phyloP scores from a whole-genome alignment of 2,329 filamentous ascomycete genomes.

The Furcasterigmium sp. region DNA sequence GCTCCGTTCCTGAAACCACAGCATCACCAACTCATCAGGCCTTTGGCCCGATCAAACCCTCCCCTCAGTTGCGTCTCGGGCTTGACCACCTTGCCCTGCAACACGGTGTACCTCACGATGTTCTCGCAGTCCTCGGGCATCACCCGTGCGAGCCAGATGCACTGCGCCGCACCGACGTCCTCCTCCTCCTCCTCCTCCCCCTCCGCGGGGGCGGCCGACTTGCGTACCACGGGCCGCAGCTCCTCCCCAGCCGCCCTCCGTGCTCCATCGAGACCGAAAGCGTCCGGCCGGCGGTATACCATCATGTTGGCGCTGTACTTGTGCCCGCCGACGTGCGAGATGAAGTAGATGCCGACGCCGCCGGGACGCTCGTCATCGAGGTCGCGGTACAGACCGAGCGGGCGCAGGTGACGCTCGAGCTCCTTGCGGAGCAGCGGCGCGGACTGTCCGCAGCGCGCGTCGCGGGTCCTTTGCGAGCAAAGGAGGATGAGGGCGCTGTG shows the following conservation, averaged over 20 bases:
- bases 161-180: slow-evolving; percentile 67
- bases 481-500: slow-evolving; percentile 86
- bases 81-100: slow-evolving; percentile 93
- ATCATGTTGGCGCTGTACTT: slow-evolving; percentile 96
- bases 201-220: too few species aligned
- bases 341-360: slow-evolving; percentile 93
- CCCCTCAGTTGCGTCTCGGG: slow-evolving; percentile 79
- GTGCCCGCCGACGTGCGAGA: slow-evolving; percentile 92
- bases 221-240: slow-evolving; percentile 23
- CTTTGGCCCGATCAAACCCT: slow-evolving; percentile 80
- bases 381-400: slow-evolving; percentile 80
- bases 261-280: slow-evolving; percentile 48
- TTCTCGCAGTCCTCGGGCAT: slow-evolving; percentile 89
- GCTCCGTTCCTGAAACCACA: not conserved
- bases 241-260: slow-evolving; percentile 29
- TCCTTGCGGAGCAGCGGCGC: slow-evolving; percentile 85
- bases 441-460: slow-evolving; percentile 90
- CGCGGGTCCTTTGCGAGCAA: slow-evolving; percentile 90
- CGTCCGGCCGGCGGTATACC: slow-evolving; percentile 68
- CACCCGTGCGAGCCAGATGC: slow-evolving; percentile 87
- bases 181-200: slow-evolving; percentile 25
- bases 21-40: slow-evolving; percentile 80
- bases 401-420: slow-evolving; percentile 81
- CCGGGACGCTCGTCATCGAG: slow-evolving; percentile 83
- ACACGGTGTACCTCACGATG: slow-evolving; percentile 78